These are phyloP conservation scores for Pseudogymnoascus sp. DNA, from an alignment of 2,329 filamentous ascomycete genomes.

Conservation along the genomic window DNA sequence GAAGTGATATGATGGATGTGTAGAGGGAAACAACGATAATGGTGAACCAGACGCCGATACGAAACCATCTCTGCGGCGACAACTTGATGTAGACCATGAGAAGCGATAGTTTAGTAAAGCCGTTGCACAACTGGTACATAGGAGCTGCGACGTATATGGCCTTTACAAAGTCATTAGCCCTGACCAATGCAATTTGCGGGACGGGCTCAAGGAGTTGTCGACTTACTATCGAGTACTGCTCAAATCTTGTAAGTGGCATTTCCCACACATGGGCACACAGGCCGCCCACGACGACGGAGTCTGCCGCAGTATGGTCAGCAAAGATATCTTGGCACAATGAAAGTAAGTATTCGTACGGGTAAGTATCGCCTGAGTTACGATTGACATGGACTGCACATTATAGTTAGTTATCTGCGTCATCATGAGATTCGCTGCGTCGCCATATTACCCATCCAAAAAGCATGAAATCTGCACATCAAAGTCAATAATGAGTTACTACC, in stretches of 20 bases:
- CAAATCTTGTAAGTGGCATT: constrained; percentile 15
- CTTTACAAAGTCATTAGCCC: constrained; percentile 9
- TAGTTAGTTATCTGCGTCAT: background rate
- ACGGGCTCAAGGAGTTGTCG: background rate
- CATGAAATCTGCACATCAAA: background rate
- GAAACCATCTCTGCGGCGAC: constrained; percentile 31
- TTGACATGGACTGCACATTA: background rate
- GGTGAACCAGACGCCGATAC: constrained; percentile 25
- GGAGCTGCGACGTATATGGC: constrained; percentile 13
- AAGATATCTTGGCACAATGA: background rate
- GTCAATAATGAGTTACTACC: background rate
- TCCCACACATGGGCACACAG: constrained; percentile 17
- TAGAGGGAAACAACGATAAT: constrained; percentile 29
- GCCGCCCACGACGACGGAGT: constrained; percentile 6
- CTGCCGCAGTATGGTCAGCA: background rate
- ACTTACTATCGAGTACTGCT: constrained; percentile 13
- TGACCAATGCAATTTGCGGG: background rate
- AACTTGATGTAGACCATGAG: constrained; percentile 34
- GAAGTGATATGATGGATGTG: constrained; percentile 29
- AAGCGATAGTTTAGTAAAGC: constrained; percentile 33
- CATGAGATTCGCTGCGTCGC: background rate
- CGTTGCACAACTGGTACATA: constrained; percentile 31
- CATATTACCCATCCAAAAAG: constrained; percentile 10
- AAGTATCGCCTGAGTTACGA: constrained; percentile 10
- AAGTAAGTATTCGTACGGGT: background rate